Conservation (phyloP, 1,284 basidiomycete species). For the Boletus holoroseus region DNA sequence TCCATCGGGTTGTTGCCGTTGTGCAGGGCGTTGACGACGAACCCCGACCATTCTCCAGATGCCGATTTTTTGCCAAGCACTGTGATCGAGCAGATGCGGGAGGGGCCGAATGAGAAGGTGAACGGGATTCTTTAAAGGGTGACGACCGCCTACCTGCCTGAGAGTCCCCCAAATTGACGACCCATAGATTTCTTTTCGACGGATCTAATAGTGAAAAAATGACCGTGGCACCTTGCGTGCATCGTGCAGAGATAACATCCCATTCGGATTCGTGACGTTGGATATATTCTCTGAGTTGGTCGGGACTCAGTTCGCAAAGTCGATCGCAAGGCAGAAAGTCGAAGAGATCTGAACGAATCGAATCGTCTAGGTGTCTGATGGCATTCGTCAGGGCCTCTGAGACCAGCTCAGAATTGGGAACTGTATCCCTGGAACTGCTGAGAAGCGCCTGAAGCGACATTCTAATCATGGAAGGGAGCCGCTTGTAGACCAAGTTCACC, state of each 20-base stretch:
- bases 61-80: slow-evolving; percentile 44
- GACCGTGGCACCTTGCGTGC: slow-evolving; percentile 59
- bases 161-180: slow-evolving; percentile 63
- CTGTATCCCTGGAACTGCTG: slow-evolving; percentile 27
- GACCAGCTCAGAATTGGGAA: slow-evolving; percentile 37
- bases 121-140: not conserved
- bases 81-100: slow-evolving; percentile 23
- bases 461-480: slow-evolving; percentile 44
- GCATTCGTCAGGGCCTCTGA: slow-evolving; percentile 40
- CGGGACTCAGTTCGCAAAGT: slow-evolving; percentile 26
- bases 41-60: slow-evolving; percentile 39
- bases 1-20: slow-evolving; percentile 50
- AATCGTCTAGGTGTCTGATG: slow-evolving; percentile 39
- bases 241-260: slow-evolving; percentile 37
- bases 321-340: slow-evolving; percentile 40
- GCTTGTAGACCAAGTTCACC: slow-evolving; percentile 46
- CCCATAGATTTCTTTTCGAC: slow-evolving; percentile 48
- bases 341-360: slow-evolving; percentile 43
- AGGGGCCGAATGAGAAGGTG: slow-evolving; percentile 10
- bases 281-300: slow-evolving; percentile 26
- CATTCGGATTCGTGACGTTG: slow-evolving; percentile 26
- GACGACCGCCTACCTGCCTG: slow-evolving; percentile 45
- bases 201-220: slow-evolving; percentile 55
- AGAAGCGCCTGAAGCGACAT: slow-evolving; percentile 40
- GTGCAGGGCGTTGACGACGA: slow-evolving; percentile 48